phyloP scores from a whole-genome alignment of 305 asterid species.

The Ilex paraguariensis region DNA sequence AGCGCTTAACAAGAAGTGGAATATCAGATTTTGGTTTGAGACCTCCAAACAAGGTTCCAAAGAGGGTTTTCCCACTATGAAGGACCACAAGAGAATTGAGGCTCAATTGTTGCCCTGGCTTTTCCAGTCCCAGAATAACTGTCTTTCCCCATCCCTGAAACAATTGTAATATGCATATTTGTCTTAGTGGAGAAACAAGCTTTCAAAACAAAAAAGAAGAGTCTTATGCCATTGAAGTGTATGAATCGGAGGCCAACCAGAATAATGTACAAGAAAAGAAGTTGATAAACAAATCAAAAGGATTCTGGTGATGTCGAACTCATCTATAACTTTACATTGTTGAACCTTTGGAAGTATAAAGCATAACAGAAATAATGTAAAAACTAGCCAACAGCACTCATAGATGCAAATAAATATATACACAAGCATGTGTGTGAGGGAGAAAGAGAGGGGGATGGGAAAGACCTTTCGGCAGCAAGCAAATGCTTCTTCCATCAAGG shows the following conservation, averaged over 20 bases:
- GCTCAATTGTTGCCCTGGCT: conserved; percentile 55
- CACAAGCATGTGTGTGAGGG: too few species aligned
- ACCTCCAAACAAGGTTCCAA: conserved; percentile 71
- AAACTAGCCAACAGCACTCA: background rate
- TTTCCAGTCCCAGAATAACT: conserved; percentile 66
- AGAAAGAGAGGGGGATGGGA: background rate
- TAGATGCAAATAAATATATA: background rate
- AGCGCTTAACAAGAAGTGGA: conserved; percentile 54
- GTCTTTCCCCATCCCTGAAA: conserved; percentile 96
- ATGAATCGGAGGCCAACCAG: background rate
- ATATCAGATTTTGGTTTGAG: conserved; percentile 83
- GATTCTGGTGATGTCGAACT: too few species aligned
- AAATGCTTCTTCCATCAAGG: conserved; percentile 75
- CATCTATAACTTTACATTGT: too few species aligned
- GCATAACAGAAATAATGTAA: background rate
- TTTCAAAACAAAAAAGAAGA: background rate
- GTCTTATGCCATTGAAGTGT: background rate
- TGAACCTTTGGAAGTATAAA: too few species aligned
- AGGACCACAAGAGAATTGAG: conserved; percentile 53
- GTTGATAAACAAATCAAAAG: too few species aligned
- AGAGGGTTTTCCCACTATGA: conserved; percentile 46
- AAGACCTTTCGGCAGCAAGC: conserved; percentile 79
- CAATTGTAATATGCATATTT: background rate
- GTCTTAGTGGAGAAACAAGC: too few species aligned
- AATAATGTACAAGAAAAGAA: background rate